These are phyloP conservation scores for Acer negundo DNA, from an alignment of 345 rosid genomes.

Conservation along the genomic window DNA sequence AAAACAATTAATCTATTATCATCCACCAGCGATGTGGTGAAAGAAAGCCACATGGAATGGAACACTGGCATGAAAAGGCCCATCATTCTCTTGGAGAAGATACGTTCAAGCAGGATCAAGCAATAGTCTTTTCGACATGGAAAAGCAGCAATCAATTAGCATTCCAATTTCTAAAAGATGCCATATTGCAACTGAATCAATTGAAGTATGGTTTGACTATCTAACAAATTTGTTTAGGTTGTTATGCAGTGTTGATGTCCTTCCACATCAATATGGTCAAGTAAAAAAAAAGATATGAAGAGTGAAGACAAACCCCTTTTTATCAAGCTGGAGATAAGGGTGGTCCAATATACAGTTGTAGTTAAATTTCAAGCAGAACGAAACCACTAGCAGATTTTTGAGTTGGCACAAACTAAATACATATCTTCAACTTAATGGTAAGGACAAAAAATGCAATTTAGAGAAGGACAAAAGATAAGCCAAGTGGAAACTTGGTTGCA, in stretches of 20 bases:
- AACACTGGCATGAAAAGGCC: background rate
- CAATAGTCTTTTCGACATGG: background rate
- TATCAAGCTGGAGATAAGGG: slow-evolving; percentile 2
- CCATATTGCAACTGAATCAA: slow-evolving; percentile 9
- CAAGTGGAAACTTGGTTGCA: background rate
- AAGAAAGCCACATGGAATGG: background rate
- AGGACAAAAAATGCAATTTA: background rate
- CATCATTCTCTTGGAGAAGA: background rate
- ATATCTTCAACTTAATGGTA: background rate
- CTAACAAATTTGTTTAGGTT: background rate
- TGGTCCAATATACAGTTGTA: slow-evolving; percentile 14
- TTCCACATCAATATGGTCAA: background rate
- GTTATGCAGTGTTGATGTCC: background rate
- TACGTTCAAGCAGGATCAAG: background rate
- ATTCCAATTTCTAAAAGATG: slow-evolving; percentile 6
- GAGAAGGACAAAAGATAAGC: slow-evolving; percentile 2
- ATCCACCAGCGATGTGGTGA: background rate
- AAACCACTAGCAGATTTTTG: background rate
- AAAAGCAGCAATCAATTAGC: background rate
- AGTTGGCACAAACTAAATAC: slow-evolving; percentile 6
- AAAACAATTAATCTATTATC: background rate
- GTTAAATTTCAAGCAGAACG: too few species aligned
- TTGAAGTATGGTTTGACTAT: background rate
- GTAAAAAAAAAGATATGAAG: background rate
- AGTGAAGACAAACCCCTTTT: background rate